Base-by-base conservation (phyloP, 345 rosid genomes). In the Hibiscus mutabilis region DNA sequence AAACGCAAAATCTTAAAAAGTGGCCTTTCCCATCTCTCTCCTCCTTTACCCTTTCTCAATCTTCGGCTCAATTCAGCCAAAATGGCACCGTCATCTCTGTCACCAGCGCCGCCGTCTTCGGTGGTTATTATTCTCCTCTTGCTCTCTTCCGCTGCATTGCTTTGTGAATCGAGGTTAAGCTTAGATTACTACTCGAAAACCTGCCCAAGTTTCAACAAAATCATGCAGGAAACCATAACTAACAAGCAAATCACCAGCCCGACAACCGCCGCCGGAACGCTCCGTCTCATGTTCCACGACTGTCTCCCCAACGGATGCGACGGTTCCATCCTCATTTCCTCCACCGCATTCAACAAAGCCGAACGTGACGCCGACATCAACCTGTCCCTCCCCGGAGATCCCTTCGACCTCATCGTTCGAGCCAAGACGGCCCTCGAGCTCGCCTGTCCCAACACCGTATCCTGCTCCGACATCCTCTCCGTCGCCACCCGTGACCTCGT, bases 351-450 rank as follows among this genome's bases (percentile, higher is more conserved):
- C 86, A 87, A 86, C 75, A 35, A n/a, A 3, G 92, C 97, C 10
- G 97, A 93, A 67, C 96, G 96, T 4, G 93, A 87, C 66, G 84
- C 96, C 7, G 84, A 89, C 29, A 83, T 87, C 82, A 93, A 93
- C 73, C 86, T 84, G 66, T 87, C 92, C 70, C 96, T 93, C 64
- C 92, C 98, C 0, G 97, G 98, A 0, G 98, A 91, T 70, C 96
- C 90, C 25, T 93, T 91, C 72, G 98, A 93, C 79, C 85, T 91
- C 51, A 66, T 93, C 33, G 77, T 82, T 56, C 80, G 96, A 37
- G 93, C 93, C 72, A 95, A 95, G 83, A 88, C 93, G 14, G 93
- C 97, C 1, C 89, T 95, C 35, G 97, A 95, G 74, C 96, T 91
- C 46, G 70, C 87, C 25, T 91, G 99, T 70, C 97, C 99, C 1